A percentile compares a stretch with the other conserved stretches of the same genome.
phyloP scores from a whole-genome alignment of 345 rosid genomes.

The Bruguiera parviflora region DNA sequence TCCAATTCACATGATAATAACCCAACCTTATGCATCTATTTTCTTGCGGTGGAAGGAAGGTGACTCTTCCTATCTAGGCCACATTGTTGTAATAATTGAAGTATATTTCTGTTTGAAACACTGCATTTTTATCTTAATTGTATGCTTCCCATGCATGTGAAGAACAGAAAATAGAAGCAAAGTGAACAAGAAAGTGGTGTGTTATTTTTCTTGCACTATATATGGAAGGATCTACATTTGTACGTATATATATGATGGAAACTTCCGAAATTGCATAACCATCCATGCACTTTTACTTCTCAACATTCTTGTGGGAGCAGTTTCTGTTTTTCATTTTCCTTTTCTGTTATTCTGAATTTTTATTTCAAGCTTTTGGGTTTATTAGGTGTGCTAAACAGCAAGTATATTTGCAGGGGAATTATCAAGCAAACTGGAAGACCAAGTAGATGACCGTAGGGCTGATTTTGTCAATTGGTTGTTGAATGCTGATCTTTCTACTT shows the following conservation, averaged over 20 bases:
- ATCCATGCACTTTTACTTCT: no score
- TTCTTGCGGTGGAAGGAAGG: constrained; percentile 77
- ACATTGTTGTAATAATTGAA: no score
- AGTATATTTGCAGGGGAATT: constrained; percentile 44
- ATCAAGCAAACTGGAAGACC: constrained; percentile 40
- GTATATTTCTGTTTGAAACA: no score
- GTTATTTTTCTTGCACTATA: no score
- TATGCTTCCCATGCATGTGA: no score
- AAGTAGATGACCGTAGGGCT: constrained; percentile 62
- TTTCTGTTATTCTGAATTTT: not conserved
- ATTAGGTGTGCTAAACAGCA: constrained; percentile 14
- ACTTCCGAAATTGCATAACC: no score
- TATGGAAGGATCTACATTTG: no score
- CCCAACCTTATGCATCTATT: constrained; percentile 73
- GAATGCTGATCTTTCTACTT: constrained; percentile 40
- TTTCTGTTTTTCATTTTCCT: not conserved
- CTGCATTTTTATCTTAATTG: no score
- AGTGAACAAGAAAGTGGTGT: no score
- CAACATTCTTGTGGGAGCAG: not conserved
- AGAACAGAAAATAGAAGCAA: no score
- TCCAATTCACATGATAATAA: constrained; percentile 65
- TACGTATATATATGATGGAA: no score
- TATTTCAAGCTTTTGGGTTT: constrained; percentile 1
- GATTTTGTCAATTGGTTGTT: constrained; percentile 71
- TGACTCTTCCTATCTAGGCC: constrained; percentile 17